Conservation (phyloP, 2,329 filamentous ascomycete species). For the Paraphaeosphaeria sporulosa region DNA sequence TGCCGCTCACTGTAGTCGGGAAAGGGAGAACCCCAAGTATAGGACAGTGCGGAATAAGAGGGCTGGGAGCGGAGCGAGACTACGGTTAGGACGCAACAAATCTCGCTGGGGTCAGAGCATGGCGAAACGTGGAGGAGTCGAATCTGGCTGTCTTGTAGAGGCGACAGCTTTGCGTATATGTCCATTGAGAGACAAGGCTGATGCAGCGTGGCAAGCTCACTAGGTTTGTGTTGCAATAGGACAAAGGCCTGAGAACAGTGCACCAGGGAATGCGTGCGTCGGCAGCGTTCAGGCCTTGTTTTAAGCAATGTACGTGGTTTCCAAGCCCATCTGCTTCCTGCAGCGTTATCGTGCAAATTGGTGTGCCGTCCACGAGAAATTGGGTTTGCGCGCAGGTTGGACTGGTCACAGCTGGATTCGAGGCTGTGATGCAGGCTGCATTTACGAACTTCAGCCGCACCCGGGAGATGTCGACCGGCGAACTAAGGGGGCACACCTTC, state of each 20-base stretch:
- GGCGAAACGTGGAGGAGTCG: conserved; percentile 19
- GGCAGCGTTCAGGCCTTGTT: too few relatives aligned
- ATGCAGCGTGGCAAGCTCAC: background rate
- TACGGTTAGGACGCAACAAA: conserved; percentile 14
- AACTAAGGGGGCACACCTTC: background rate
- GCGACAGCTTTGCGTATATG: background rate
- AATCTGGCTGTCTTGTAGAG: conserved; percentile 12
- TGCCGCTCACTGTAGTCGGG: background rate
- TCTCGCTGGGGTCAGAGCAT: background rate
- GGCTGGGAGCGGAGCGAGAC: conserved; percentile 17
- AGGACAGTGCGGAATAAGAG: conserved; percentile 24
- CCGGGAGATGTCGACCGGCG: background rate
- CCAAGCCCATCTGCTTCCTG: too few relatives aligned
- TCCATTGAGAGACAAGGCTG: background rate
- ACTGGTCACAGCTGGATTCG: background rate
- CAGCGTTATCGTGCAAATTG: too few relatives aligned
- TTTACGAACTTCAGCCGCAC: background rate
- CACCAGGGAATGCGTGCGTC: too few relatives aligned
- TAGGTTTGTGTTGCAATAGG: background rate
- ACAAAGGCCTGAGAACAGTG: background rate
- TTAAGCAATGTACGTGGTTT: too few relatives aligned
- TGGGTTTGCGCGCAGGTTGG: background rate
- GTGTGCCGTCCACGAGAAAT: too few relatives aligned
- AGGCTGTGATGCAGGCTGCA: background rate
- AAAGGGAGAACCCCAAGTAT: conserved; percentile 26